Conservation (phyloP, 2,329 filamentous ascomycete genomes). For the Fusarium drepaniforme region DNA sequence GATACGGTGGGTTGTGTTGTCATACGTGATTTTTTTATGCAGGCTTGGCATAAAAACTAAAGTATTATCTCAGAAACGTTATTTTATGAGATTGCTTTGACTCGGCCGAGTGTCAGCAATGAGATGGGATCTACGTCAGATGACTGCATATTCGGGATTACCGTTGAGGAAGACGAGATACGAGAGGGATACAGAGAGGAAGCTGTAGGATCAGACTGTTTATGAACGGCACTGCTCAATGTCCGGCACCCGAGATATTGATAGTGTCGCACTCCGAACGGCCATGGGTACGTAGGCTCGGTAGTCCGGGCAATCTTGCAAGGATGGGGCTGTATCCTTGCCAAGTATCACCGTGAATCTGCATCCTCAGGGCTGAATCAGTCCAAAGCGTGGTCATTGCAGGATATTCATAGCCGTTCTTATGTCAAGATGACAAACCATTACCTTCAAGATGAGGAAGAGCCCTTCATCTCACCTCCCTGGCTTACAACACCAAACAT, state of each 20-base stretch:
- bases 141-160: neutral
- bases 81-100: neutral
- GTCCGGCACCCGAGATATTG: neutral
- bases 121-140: neutral
- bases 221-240: neutral
- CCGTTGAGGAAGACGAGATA: neutral
- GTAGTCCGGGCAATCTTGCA: neutral
- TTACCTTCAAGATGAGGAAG: neutral
- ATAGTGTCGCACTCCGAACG: neutral
- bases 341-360: neutral
- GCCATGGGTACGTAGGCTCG: neutral
- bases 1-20: neutral
- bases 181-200: neutral
- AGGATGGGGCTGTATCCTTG: neutral
- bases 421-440: neutral
- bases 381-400: neutral
- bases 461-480: neutral
- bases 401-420: neutral
- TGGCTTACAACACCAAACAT: neutral
- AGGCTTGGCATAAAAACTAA: neutral
- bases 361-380: neutral
- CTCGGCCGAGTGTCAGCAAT: neutral
- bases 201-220: neutral
- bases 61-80: neutral
- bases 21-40: neutral